These are phyloP conservation scores for Aureobasidium leucospermi DNA, from an alignment of 2,329 filamentous ascomycete species.

Conservation along the genomic window DNA sequence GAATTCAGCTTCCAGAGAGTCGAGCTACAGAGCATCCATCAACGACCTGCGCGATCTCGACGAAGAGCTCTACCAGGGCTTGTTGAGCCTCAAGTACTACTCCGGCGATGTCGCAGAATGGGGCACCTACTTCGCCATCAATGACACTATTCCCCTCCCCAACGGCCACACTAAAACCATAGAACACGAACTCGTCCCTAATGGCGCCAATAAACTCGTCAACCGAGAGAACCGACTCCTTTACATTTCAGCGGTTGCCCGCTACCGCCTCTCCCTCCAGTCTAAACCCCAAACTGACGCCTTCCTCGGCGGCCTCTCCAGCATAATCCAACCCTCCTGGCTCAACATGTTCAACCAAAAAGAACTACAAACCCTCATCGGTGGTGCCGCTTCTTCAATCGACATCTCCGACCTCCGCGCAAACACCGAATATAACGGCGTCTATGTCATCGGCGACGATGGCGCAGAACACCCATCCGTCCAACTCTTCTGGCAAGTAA, in stretches of 20 bases:
- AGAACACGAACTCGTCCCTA: slow-evolving; percentile 67
- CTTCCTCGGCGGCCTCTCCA: slow-evolving; percentile 76
- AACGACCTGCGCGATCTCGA: slow-evolving; percentile 93
- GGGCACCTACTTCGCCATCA: slow-evolving; percentile 80
- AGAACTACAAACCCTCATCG: slow-evolving; percentile 87
- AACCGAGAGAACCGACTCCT: slow-evolving; percentile 87
- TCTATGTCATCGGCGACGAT: slow-evolving; percentile 87
- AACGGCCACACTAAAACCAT: slow-evolving; percentile 47
- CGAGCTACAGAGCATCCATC: slow-evolving; percentile 78
- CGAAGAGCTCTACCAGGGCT: slow-evolving; percentile 79
- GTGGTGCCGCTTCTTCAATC: slow-evolving; percentile 78
- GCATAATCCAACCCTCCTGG: slow-evolving; percentile 88
- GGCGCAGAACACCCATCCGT: slow-evolving; percentile 78
- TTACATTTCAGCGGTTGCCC: slow-evolving; percentile 89
- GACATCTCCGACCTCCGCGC: slow-evolving; percentile 76
- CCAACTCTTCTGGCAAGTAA: slow-evolving; percentile 83
- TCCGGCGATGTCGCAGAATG: slow-evolving; percentile 72
- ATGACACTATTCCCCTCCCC: slow-evolving; percentile 51
- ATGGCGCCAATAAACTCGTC: slow-evolving; percentile 69
- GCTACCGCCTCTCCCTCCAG: slow-evolving; percentile 77
- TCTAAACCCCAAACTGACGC: slow-evolving; percentile 74
- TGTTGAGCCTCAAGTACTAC: slow-evolving; percentile 78
- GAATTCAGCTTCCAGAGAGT: slow-evolving; percentile 56
- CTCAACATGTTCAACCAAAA: slow-evolving; percentile 97
- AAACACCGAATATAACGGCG: slow-evolving; percentile 80